Conservation (phyloP, 2,329 filamentous ascomycete genomes). For the Calonectria henricotiae region DNA sequence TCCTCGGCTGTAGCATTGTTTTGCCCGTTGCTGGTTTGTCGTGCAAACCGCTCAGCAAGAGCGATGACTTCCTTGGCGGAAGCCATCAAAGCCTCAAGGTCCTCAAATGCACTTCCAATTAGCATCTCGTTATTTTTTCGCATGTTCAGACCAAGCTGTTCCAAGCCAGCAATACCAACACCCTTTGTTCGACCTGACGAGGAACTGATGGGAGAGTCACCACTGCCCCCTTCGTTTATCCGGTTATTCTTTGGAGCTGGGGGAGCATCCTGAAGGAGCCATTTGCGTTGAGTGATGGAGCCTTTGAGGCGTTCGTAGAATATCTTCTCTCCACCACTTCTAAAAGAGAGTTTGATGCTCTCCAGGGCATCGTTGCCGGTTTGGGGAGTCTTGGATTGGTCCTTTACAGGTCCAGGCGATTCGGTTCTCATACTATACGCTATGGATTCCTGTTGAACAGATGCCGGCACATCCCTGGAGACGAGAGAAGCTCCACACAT, state of each 20-base stretch:
- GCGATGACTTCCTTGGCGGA: constrained; percentile 97
- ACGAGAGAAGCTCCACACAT: constrained; percentile 88
- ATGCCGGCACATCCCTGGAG: constrained; percentile 65
- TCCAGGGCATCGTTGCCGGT: constrained; percentile 74
- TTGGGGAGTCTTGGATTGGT: constrained; percentile 53
- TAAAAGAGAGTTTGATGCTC: constrained; percentile 92
- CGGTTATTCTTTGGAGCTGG: constrained; percentile 80
- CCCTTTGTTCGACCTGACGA: constrained; percentile 68
- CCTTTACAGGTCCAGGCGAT: constrained; percentile 84
- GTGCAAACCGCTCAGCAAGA: constrained; percentile 89
- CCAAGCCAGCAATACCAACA: constrained; percentile 92
- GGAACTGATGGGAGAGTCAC: constrained; percentile 47
- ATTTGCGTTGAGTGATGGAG: constrained; percentile 93
- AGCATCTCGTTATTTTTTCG: constrained; percentile 94
- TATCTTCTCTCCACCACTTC: constrained; percentile 88
- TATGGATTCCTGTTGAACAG: constrained; percentile 58
- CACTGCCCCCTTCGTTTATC: constrained; percentile 58
- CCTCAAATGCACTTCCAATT: constrained; percentile 95
- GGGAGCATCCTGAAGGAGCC: constrained; percentile 92
- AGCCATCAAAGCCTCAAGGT: constrained; percentile 96
- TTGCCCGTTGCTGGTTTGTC: constrained; percentile 74
- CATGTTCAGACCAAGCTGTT: constrained; percentile 86
- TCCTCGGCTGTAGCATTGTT: constrained; percentile 79
- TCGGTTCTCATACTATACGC: constrained; percentile 69
- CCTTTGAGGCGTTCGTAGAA: constrained; percentile 92